Percentiles rank a stretch among this genome's conserved stretches.
Evolutionary conservation across 257 asterid genomes (phyloP).

Genomic region (Rhazya stricta): DNA sequence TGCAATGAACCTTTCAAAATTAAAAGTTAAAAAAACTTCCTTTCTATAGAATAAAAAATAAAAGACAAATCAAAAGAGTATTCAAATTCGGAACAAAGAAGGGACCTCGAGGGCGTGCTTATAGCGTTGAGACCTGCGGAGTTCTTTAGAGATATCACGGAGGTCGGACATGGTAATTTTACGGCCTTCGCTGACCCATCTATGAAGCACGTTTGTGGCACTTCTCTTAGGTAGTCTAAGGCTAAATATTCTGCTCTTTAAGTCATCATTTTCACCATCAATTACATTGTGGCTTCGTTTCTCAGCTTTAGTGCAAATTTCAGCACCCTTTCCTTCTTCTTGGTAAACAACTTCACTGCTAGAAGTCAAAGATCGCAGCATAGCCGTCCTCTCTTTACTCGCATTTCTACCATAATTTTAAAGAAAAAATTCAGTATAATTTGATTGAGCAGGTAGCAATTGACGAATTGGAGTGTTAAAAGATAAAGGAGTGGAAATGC

Average conservation of each 20-base stretch:
- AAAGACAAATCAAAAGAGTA: not conserved
- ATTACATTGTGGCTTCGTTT: not conserved
- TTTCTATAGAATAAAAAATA: not conserved
- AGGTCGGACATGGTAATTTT: constrained; percentile 53
- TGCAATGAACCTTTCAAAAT: not conserved
- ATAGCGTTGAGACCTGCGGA: constrained; percentile 58
- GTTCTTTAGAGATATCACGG: constrained; percentile 70
- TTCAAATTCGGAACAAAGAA: not conserved
- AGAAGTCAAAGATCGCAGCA: constrained; percentile 51
- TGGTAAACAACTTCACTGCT: constrained; percentile 34
- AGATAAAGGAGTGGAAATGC: not conserved
- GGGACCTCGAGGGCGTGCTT: constrained; percentile 94
- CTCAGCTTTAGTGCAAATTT: not conserved
- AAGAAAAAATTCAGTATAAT: constrained; percentile 3
- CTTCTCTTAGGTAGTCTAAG: constrained; percentile 87
- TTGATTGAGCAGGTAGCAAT: not conserved
- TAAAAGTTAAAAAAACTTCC: not conserved
- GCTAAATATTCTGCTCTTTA: constrained; percentile 74
- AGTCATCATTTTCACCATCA: constrained; percentile 43
- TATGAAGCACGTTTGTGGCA: constrained; percentile 59
- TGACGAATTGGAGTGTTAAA: not conserved
- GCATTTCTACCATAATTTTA: constrained; percentile 30
- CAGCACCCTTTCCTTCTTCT: constrained; percentile 25
- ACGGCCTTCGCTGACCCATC: constrained; percentile 73
- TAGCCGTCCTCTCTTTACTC: constrained; percentile 25